These are phyloP conservation scores for Stagonosporopsis vannaccii DNA, from an alignment of 2,329 filamentous ascomycete species.

Conservation along the genomic window DNA sequence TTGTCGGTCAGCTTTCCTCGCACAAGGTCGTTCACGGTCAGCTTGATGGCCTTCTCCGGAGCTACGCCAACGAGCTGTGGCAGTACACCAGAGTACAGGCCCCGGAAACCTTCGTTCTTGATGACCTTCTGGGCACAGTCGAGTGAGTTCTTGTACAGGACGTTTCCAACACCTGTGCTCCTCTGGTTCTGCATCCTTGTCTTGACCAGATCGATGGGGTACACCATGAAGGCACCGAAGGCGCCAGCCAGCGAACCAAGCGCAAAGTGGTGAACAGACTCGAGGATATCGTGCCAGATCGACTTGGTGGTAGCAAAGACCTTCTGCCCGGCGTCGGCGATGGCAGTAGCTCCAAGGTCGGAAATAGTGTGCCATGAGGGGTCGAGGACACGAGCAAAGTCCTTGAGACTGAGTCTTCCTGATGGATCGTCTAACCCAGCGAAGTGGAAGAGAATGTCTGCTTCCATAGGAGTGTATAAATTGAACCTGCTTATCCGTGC, in stretches of 20 bases:
- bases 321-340: constrained; percentile 57
- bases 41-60: constrained; percentile 99
- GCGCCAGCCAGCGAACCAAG: constrained; percentile 91
- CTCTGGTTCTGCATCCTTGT: constrained; percentile 98
- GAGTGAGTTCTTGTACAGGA: constrained; percentile 94
- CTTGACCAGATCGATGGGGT: constrained; percentile 98
- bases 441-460: constrained; percentile 98
- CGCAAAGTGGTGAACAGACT: constrained; percentile 88
- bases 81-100: constrained; percentile 91
- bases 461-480: constrained; percentile 97
- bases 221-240: constrained; percentile 99
- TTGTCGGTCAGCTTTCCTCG: constrained; percentile 77
- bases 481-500: constrained; percentile 91
- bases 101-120: constrained; percentile 86
- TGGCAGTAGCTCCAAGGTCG: constrained; percentile 59
- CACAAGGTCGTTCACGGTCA: constrained; percentile 96
- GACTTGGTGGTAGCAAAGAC: constrained; percentile 63
- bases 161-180: constrained; percentile 76
- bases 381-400: constrained; percentile 96
- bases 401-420: constrained; percentile 78
- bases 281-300: constrained; percentile 69
- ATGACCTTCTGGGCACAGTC: constrained; percentile 95
- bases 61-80: constrained; percentile 97
- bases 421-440: constrained; percentile 90
- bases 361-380: constrained; percentile 82